These are phyloP conservation scores for Panicum miliaceum DNA, from an alignment of 176 grass and related monocot genomes.

Conservation along the genomic window DNA sequence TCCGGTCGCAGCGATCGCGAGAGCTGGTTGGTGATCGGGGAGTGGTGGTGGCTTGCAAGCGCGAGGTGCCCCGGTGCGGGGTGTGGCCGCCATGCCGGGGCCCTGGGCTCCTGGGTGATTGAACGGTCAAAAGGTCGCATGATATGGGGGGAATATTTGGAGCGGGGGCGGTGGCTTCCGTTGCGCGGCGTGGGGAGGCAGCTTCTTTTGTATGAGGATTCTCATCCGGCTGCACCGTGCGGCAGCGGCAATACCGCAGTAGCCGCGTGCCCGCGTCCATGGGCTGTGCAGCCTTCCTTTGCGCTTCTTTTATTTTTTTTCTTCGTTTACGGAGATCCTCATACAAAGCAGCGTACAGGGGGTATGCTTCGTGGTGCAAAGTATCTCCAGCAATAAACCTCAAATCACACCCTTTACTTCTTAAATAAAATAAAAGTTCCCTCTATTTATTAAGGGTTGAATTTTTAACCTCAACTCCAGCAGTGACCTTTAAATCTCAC, in stretches of 20 bases:
- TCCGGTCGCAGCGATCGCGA: conserved; percentile 4
- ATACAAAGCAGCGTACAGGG: too few relatives aligned
- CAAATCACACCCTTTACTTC: too few relatives aligned
- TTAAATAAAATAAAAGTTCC: too few relatives aligned
- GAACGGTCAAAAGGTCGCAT: conserved; percentile 68
- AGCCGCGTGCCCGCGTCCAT: neutral
- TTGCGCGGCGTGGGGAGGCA: conserved; percentile 41
- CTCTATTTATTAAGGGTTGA: too few relatives aligned
- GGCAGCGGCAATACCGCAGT: neutral
- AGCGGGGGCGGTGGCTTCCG: conserved; percentile 42
- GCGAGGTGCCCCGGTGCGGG: neutral
- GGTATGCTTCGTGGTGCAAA: too few relatives aligned
- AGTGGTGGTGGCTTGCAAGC: too few relatives aligned
- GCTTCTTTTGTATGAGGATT: too few relatives aligned
- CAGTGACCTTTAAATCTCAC: too few relatives aligned
- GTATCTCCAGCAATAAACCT: too few relatives aligned
- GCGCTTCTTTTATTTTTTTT: neutral
- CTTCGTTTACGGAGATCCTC: neutral
- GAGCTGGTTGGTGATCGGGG: neutral
- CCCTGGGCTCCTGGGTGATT: conserved; percentile 10
- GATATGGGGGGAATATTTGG: conserved; percentile 65
- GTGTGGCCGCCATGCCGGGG: neutral
- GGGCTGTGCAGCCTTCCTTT: neutral
- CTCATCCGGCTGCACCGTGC: conserved; percentile 22
- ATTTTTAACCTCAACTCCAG: too few relatives aligned